Percentiles rank a stretch among this genome's conserved stretches.
phyloP scores from a whole-genome alignment of 345 rosid species.

The Jatropha curcas region DNA sequence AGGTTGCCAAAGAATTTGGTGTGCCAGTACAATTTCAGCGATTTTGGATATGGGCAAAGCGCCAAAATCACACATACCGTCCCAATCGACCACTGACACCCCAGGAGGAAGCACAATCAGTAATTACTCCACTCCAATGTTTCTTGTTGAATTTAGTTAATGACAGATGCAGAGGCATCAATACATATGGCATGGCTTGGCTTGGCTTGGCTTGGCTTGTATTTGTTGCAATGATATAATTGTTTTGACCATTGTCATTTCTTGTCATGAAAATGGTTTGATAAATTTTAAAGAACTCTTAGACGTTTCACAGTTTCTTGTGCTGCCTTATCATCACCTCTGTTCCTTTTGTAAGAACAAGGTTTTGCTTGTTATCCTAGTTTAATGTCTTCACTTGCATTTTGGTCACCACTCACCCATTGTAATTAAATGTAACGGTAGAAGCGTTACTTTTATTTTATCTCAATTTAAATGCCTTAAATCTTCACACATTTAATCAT shows the following conservation, averaged over 20 bases:
- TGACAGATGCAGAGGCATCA: background rate
- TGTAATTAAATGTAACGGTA: background rate
- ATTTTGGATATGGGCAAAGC: conserved; percentile 97
- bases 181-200: background rate
- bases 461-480: no score
- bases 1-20: conserved; percentile 89
- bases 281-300: background rate
- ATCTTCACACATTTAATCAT: background rate
- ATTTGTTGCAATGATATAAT: background rate
- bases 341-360: background rate
- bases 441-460: background rate
- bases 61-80: conserved; percentile 93
- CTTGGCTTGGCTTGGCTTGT: background rate
- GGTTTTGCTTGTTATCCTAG: background rate
- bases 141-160: background rate
- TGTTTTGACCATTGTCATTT: background rate
- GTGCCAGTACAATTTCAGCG: conserved; percentile 81
- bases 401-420: background rate
- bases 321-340: background rate
- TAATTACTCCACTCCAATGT: conserved; percentile 22
- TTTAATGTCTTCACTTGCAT: background rate
- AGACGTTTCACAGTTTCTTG: background rate
- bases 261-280: background rate
- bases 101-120: conserved; percentile 77
- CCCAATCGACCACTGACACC: conserved; percentile 78